phyloP scores from a whole-genome alignment of 768 basidiomycete genomes.

The Leucocoprinus sp. region DNA sequence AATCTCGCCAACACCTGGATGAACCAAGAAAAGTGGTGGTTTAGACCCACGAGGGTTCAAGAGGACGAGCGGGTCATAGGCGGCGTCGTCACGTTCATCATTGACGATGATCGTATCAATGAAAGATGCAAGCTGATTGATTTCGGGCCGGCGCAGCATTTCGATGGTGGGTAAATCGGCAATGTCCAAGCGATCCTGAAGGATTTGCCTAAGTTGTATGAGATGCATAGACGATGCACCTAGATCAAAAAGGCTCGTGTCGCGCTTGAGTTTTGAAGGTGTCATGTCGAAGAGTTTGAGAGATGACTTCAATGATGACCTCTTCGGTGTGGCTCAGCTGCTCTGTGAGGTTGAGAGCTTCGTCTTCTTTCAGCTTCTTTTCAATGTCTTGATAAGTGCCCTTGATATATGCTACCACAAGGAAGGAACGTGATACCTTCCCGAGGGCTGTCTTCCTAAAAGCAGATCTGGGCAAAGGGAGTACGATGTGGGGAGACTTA shows the following conservation, averaged over 20 bases:
- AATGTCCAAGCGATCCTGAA: conserved; percentile 4
- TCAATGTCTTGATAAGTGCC: conserved; percentile 3
- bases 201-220: conserved; percentile 5
- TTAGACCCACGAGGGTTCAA: conserved; percentile 3
- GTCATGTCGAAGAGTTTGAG: conserved; percentile 4
- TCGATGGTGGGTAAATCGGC: conserved; percentile 6
- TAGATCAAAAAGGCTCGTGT: conserved; percentile 6
- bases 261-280: not conserved
- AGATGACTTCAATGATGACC: conserved; percentile 3
- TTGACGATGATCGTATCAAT: not conserved
- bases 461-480: conserved; percentile 5
- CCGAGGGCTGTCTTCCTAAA: conserved; percentile 8
- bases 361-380: not conserved
- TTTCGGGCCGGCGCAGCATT: conserved; percentile 6
- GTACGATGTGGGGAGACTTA: conserved; percentile 1
- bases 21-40: conserved; percentile 7
- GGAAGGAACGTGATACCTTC: conserved; percentile 7
- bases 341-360: not conserved
- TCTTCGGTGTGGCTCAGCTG: not conserved
- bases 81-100: not conserved
- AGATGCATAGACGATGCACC: conserved; percentile 9
- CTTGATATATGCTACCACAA: conserved; percentile 4
- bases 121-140: conserved; percentile 1
- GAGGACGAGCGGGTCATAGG: conserved; percentile 7
- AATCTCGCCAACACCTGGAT: conserved; percentile 8